These are phyloP conservation scores for Ambrosia artemisiifolia DNA, from an alignment of 129 eudicot species.

Conservation along the genomic window DNA sequence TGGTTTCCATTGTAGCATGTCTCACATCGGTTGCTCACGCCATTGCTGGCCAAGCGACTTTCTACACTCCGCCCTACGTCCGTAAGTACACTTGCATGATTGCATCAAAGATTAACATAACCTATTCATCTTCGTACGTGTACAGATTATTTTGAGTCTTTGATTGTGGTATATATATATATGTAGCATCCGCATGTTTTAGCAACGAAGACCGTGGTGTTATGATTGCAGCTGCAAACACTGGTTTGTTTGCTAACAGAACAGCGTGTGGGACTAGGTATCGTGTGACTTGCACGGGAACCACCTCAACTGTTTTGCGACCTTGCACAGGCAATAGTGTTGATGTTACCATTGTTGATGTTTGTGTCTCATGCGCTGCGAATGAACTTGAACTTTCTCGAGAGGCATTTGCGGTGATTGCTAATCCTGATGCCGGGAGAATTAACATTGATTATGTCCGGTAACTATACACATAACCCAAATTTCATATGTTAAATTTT, in stretches of 20 bases:
- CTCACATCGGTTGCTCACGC: slow-evolving; percentile 35
- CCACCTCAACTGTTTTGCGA: slow-evolving; percentile 15
- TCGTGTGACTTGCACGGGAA: slow-evolving; percentile 8
- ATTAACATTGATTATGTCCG: slow-evolving; percentile 31
- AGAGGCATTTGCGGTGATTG: slow-evolving; percentile 40
- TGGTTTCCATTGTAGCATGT: slow-evolving; percentile 24
- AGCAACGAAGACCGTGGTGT: background rate
- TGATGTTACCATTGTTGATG: slow-evolving; percentile 19
- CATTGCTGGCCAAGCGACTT: slow-evolving; percentile 42
- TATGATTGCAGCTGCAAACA: slow-evolving; percentile 26
- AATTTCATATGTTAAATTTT: background rate
- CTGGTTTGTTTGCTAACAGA: slow-evolving; percentile 11
- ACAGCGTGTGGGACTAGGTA: slow-evolving; percentile 25
- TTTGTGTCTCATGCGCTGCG: slow-evolving; percentile 18
- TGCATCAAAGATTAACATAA: too few relatives aligned
- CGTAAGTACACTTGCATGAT: too few relatives aligned
- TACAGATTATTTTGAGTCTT: too few relatives aligned
- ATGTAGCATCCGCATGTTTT: slow-evolving; percentile 21
- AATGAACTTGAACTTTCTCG: slow-evolving; percentile 38
- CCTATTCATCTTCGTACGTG: too few relatives aligned
- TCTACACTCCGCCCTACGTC: slow-evolving; percentile 30
- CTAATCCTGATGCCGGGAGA: slow-evolving; percentile 36
- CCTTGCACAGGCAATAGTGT: slow-evolving; percentile 34
- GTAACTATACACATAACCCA: slow-evolving; percentile 14
- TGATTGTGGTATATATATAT: background rate